phyloP scores from a whole-genome alignment of 805 yeast species.

The Crinitomyces ghanaensis region DNA sequence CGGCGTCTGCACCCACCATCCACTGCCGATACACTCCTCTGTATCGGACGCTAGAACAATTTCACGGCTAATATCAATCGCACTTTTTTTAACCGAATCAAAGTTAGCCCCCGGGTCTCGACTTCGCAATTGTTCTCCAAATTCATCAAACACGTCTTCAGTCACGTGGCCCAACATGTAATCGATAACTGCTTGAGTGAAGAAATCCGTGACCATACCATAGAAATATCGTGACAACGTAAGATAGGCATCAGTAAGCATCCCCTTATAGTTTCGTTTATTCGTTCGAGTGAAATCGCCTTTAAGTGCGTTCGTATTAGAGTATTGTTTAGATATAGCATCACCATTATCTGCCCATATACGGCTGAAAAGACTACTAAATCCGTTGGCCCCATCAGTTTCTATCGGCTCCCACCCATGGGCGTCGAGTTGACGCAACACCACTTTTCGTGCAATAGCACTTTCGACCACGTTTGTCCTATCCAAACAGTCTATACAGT shows the following conservation, averaged over 20 bases:
- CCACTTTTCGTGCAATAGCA: constrained; percentile 24
- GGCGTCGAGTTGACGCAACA: constrained; percentile 18
- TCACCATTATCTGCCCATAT: constrained; percentile 66
- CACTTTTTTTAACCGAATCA: constrained; percentile 19
- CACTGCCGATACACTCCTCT: constrained; percentile 23
- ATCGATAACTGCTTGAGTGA: constrained; percentile 34
- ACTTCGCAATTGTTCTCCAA: constrained; percentile 28
- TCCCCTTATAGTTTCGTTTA: constrained; percentile 32
- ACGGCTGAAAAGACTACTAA: constrained; percentile 24
- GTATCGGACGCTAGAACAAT: constrained; percentile 14
- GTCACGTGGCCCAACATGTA: constrained; percentile 30
- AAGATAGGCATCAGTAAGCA: constrained; percentile 33
- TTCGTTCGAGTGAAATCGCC: constrained; percentile 37
- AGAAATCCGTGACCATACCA: constrained; percentile 35
- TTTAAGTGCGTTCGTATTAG: constrained; percentile 44
- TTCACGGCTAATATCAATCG: constrained; percentile 16
- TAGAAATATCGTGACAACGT: constrained; percentile 34
- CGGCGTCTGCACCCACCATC: constrained; percentile 29
- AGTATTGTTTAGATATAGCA: constrained; percentile 50
- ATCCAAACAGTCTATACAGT: constrained; percentile 56
- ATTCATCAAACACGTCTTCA: constrained; percentile 30
- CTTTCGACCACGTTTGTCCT: constrained; percentile 42
- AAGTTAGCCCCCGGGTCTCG: constrained; percentile 20
- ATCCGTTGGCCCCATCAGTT: constrained; percentile 1
- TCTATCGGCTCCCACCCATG: too few species aligned